Evolutionary conservation across 169 alveolate genomes (phyloP), one percentile per base, ranked within the genome.

Genomic region (Haemoproteus tartakovskyi): DNA sequence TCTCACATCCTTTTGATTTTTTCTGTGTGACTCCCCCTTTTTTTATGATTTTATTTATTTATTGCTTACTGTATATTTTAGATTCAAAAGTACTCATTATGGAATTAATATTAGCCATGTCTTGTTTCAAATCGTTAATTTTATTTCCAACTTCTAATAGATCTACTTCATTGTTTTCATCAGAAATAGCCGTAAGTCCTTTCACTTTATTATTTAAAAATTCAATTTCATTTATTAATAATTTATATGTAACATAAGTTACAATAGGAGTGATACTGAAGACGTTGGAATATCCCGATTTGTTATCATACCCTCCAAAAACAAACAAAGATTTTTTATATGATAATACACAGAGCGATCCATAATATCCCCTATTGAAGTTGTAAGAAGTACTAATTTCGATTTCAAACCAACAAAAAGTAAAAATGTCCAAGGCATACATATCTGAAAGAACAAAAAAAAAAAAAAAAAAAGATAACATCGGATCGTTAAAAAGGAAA

Each of bases 221-320:
- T 29, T 70, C 84, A 12, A 70, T 43, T 33, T 45, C 45, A 14
- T 59, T 78, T 24, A 57, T 56, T 47, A 70, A 70, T 8, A 19
- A 12, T 50, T 70, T 70, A 48, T 70, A 70, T 24, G 64, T 56
- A 26, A 57, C 84, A 48, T 70, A 70, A 0, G 84, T 70, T 29
- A 57, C 84, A 16, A 70, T 38, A 8, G 84, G 84, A 26, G 84
- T 56, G 56, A 70, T 9, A 47, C 78, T 70, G 57, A 70, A 70
- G 6, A 36, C 84, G 27, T 70, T 78, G 9, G 78, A 54, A 47
- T 18, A 54, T 24, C 57, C 84, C 6, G 24, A n/a, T 9, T 70
- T 12, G 3, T 57, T 45, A 48, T 70, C 56, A 6, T 61, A 18
- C 11, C 84, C 84, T 2, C 84, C 84, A 70, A 70, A 70, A 70